These are phyloP conservation scores for Friedmanniomyces endolithicus DNA, from an alignment of 495 filamentous ascomycete genomes.

Conservation along the genomic window DNA sequence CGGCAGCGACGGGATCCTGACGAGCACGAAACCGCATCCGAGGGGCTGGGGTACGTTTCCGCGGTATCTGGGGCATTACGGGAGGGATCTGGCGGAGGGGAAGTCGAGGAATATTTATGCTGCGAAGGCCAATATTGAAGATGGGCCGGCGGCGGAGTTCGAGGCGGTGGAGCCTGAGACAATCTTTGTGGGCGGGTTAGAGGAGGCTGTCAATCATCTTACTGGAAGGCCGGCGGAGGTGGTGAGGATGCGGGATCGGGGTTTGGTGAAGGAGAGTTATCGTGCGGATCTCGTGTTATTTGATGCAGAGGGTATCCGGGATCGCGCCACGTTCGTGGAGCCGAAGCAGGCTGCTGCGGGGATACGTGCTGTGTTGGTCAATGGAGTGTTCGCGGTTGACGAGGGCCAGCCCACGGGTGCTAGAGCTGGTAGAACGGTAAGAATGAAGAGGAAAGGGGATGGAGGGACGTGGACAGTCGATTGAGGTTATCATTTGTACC, in stretches of 20 bases:
- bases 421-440: constrained; percentile 7
- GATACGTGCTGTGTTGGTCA: constrained; percentile 11
- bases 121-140: background rate
- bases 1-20: constrained; percentile 13
- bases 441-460: background rate
- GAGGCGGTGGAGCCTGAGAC: constrained; percentile 9
- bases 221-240: constrained; percentile 7
- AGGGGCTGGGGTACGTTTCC: constrained; percentile 17
- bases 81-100: constrained; percentile 5
- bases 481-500: background rate
- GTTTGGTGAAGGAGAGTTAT: constrained; percentile 9
- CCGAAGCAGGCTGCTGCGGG: constrained; percentile 10
- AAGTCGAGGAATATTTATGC: constrained; percentile 10
- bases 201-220: constrained; percentile 15
- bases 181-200: constrained; percentile 12
- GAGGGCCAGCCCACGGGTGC: constrained; percentile 8
- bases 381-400: constrained; percentile 12
- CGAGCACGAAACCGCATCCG: constrained; percentile 13
- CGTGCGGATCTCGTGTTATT: constrained; percentile 14
- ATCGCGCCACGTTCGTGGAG: constrained; percentile 12
- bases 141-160: constrained; percentile 2
- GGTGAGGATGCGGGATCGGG: constrained; percentile 6
- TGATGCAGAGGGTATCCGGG: constrained; percentile 10
- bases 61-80: constrained; percentile 14
- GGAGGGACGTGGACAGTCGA: background rate